Percentiles rank a stretch among this genome's conserved stretches.
Conservation (phyloP, 352 stramenopile genomes). For the Blastocystis sp. region DNA sequence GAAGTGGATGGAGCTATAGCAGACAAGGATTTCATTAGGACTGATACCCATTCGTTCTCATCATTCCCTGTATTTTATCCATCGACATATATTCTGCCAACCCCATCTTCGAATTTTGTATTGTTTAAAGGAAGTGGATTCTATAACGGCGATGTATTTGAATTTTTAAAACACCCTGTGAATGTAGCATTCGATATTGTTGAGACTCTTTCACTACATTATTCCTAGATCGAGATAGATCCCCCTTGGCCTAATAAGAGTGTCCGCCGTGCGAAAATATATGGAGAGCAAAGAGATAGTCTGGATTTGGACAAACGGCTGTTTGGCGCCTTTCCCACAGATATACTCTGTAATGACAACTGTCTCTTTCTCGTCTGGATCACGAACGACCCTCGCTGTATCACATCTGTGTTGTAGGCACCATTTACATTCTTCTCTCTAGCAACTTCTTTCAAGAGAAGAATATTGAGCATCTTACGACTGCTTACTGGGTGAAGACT, state of each 20-base stretch:
- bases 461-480: slow-evolving; percentile 1
- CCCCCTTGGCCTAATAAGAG: slow-evolving; percentile 46
- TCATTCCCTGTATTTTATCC: background rate
- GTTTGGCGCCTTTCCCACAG: background rate
- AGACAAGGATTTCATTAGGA: background rate
- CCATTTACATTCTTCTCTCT: background rate
- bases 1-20: background rate
- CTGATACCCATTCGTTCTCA: background rate
- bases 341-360: slow-evolving; percentile 12
- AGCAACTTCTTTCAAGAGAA: slow-evolving; percentile 16
- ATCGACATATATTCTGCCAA: background rate
- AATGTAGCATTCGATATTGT: slow-evolving; percentile 2
- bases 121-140: background rate
- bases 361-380: slow-evolving; percentile 48
- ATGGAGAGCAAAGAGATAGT: background rate
- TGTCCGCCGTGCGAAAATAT: background rate
- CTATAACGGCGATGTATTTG: slow-evolving; percentile 6
- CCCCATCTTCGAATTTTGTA: background rate
- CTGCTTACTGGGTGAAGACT: slow-evolving; percentile 42
- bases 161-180: background rate
- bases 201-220: background rate
- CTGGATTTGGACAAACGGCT: background rate
- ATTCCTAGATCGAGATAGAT: slow-evolving; percentile 27
- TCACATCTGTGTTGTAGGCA: background rate
- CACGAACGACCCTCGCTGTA: slow-evolving; percentile 33